These are phyloP conservation scores for Suillus tomentosus DNA, from an alignment of 768 basidiomycete species.

Conservation along the genomic window DNA sequence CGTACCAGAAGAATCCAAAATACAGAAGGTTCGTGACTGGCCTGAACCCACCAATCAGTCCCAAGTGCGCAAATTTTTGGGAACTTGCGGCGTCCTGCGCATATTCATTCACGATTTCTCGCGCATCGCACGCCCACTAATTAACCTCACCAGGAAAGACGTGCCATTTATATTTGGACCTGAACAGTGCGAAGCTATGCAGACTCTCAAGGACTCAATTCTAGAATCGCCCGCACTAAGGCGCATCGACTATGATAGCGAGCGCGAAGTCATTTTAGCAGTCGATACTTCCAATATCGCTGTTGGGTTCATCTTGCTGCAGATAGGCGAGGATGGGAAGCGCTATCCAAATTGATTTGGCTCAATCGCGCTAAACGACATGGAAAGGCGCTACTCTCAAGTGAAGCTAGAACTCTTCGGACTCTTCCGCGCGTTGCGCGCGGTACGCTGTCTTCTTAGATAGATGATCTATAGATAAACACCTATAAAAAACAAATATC, in stretches of 20 bases:
- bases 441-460: no score
- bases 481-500: no score
- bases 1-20: conserved; percentile 27
- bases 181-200: not conserved
- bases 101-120: conserved; percentile 35
- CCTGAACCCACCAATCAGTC: conserved; percentile 11
- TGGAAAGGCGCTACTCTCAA: conserved; percentile 19
- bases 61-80: conserved; percentile 32
- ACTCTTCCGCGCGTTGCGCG: conserved; percentile 24
- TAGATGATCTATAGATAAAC: no score
- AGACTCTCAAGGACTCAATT: no score
- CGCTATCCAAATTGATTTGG: conserved; percentile 36
- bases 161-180: conserved; percentile 25
- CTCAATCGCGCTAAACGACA: conserved; percentile 39
- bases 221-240: no score
- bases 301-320: conserved; percentile 18
- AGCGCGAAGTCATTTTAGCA: no score
- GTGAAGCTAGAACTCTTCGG: conserved; percentile 30
- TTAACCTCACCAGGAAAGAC: conserved; percentile 29
- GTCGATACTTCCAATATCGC: no score
- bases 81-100: conserved; percentile 23
- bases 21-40: conserved; percentile 35
- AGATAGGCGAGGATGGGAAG: conserved; percentile 15
- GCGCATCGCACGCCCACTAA: conserved; percentile 21
- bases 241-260: no score